Conservation (phyloP, 306 rosid species). For the Glycine latifolia region DNA sequence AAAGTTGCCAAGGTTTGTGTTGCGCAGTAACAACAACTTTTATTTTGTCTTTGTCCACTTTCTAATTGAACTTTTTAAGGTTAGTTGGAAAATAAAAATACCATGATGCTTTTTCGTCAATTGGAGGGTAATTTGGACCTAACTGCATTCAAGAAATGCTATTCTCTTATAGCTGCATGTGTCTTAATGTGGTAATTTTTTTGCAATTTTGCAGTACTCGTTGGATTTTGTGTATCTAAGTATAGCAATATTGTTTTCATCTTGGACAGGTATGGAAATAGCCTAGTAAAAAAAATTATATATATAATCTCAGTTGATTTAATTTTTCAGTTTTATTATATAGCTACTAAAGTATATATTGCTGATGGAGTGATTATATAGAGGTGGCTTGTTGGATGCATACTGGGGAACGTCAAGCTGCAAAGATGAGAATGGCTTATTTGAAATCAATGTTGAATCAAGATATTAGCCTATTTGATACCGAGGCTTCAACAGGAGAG, state of each 20-base stretch:
- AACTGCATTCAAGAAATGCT: background rate
- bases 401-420: conserved; percentile 92
- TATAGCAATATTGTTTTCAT: conserved; percentile 82
- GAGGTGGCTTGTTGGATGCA: conserved; percentile 99
- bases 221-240: conserved; percentile 93
- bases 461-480: conserved; percentile 91
- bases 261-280: conserved; percentile 82
- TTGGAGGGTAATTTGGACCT: background rate
- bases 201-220: conserved; percentile 76
- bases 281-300: background rate
- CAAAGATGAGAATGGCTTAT: conserved; percentile 98
- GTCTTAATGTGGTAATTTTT: background rate
- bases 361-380: conserved; percentile 34
- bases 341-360: background rate
- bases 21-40: background rate
- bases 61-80: background rate
- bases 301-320: background rate
- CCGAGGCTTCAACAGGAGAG: conserved; percentile 91
- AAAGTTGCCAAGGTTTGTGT: conserved; percentile 83
- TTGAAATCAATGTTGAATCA: conserved; percentile 85
- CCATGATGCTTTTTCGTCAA: background rate
- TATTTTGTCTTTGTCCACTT: background rate
- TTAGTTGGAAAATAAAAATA: background rate
- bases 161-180: background rate
- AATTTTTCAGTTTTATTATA: background rate